Conservation (phyloP, 108 stramenopile genomes). For the Skeletonema menzelii region DNA sequence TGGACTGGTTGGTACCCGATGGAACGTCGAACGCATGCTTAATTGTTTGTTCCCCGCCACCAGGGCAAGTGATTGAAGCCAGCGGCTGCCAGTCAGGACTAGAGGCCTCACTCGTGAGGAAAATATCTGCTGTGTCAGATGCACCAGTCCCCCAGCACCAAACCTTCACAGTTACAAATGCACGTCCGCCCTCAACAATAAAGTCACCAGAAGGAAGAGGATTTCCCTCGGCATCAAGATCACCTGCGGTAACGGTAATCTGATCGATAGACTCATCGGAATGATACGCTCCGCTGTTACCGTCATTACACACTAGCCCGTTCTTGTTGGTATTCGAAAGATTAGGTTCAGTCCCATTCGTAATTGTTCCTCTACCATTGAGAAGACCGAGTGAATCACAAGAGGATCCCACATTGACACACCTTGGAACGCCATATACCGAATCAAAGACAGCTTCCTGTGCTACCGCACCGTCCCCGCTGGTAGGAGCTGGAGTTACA, state of each 20-base stretch:
- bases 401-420: background rate
- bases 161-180: constrained; percentile 12
- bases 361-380: constrained; percentile 11
- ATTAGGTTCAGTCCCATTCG: constrained; percentile 4
- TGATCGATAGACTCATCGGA: constrained; percentile 23
- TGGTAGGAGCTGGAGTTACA: background rate
- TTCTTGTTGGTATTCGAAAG: constrained; percentile 12
- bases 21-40: background rate
- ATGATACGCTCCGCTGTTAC: constrained; percentile 15
- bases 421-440: constrained; percentile 14
- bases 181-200: constrained; percentile 9
- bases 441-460: constrained; percentile 12
- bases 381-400: constrained; percentile 9
- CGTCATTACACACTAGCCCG: constrained; percentile 2
- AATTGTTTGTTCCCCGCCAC: constrained; percentile 9
- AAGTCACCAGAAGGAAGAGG: background rate
- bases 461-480: background rate
- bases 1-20: background rate
- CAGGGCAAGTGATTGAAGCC: background rate
- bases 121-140: constrained; percentile 13
- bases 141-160: background rate
- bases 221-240: background rate
- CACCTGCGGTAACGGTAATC: constrained; percentile 1
- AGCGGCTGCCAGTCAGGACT: constrained; percentile 6
- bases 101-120: background rate